These are phyloP conservation scores for Vitis labrusca DNA, from an alignment of 164 flowering plant species.

Conservation along the genomic window DNA sequence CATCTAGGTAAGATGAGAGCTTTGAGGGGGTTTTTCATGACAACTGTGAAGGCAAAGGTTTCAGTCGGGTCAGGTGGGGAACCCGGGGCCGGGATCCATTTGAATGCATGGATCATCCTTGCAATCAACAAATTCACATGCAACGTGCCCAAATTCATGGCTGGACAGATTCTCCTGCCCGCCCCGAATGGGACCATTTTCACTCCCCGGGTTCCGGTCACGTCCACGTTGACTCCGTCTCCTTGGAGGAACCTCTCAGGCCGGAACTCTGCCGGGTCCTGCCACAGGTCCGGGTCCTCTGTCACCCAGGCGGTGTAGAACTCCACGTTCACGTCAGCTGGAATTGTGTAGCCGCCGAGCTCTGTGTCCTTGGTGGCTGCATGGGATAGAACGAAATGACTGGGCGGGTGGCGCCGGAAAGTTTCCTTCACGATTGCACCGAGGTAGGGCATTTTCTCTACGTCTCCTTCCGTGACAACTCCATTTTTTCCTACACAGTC, in stretches of 20 bases:
- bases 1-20: slow-evolving; percentile 69
- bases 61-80: slow-evolving; percentile 78
- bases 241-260: slow-evolving; percentile 86
- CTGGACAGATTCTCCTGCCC: slow-evolving; percentile 90
- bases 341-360: slow-evolving; percentile 74
- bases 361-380: slow-evolving; percentile 59
- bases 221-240: slow-evolving; percentile 71
- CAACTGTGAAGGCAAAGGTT: slow-evolving; percentile 86
- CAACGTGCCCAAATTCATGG: slow-evolving; percentile 62
- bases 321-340: slow-evolving; percentile 64
- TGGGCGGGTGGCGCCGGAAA: slow-evolving; percentile 86
- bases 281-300: slow-evolving; percentile 73
- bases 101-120: slow-evolving; percentile 76
- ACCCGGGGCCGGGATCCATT: slow-evolving; percentile 64
- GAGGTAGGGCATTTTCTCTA: slow-evolving; percentile 69
- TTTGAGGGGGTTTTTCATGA: slow-evolving; percentile 86
- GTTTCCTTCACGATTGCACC: slow-evolving; percentile 79
- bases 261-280: slow-evolving; percentile 62
- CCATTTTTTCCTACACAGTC: slow-evolving; percentile 52
- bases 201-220: slow-evolving; percentile 69
- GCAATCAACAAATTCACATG: slow-evolving; percentile 70
- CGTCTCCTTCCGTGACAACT: slow-evolving; percentile 43
- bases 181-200: slow-evolving; percentile 90
- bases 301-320: slow-evolving; percentile 81
- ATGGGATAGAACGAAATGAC: slow-evolving; percentile 78